Base-by-base conservation (phyloP, 306 rosid species). In the Pachyrhizus erosus region DNA sequence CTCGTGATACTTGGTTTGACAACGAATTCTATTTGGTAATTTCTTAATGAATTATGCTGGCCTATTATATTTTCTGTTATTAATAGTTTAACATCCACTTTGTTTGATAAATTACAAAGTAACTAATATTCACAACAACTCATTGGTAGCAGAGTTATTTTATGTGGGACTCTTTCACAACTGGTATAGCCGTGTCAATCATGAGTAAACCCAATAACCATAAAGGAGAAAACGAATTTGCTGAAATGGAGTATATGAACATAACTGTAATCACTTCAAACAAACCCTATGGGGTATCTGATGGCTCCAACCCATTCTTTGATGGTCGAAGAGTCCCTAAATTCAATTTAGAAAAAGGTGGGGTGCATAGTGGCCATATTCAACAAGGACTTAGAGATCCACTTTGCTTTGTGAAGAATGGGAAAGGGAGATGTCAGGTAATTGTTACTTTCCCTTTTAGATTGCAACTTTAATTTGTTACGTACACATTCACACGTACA, bases 321-420 rank as follows among this genome's bases (percentile, higher is more conserved):
- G 85, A 92, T 82, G 89, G 84, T 45, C 87, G 42, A 12, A 60
- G 79, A 83, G 83, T 87, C 82, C 96, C 97, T 0, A 91, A 87
- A 82, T 96, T 96, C 80, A 83, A 81, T 48, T 62, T 96, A 34
- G 33, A 84, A 64, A 89, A 78, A 78, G 89, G 91, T 26, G 97
- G 96, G n/a, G 96, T 93, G 11, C 98, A 92, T 83, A 93, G 94
- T 80, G 99, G 99, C 33, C 99, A 96, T 76, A 87, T 92, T 80
- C 96, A 93, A 78, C 76, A 81, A n/a, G 93, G 97, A 70, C 92
- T 96, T 33, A 60, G 88, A 78, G 98, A 96, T 87, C 93, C 96
- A 17, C 91, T 91, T 82, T 93, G 99, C 84, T 81, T 87, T 78
- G 92, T 67, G 43, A 84, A 91, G 45, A 85, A 91, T 75, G 98